Base-by-base conservation (phyloP, 139 green algal genomes). In the Micractinium conductrix region DNA sequence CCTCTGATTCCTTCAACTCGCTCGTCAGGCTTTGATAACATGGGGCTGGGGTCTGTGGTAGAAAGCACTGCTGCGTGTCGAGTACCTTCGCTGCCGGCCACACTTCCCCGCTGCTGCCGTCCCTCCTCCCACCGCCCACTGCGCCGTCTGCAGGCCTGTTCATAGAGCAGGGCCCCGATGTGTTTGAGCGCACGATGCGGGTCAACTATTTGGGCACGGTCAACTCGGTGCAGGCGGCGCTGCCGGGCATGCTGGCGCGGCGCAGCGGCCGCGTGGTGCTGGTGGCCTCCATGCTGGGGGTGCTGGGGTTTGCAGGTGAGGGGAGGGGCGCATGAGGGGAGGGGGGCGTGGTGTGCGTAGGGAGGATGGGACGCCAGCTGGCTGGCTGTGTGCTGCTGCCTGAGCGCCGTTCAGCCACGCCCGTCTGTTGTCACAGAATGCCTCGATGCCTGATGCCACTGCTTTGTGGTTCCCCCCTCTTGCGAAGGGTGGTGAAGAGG, bases 141-240 rank as follows among this genome's bases (percentile, higher is more conserved):
- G 0, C 53, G 30, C 8, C 37, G 14, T 8, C 28, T 82, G 50
- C 90, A 94, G 93, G 93, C 30, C 92, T 92, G 68, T 96, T 97
- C 80, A 81, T 95, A 28, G 90, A 97, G 14, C 85, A 92, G 43
- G 63, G 82, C 26, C 38, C 92, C 24, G 63, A 80, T 0, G 72
- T 82, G 0, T 96, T 94, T 82, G 65, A 91, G 37, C 63, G 55
- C 9, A 79, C 86, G 28, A 88, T 98, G 93, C 58, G 90, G 4
- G 83, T 98, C 60, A 98, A 98, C 81, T 98, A 96, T 87, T 80
- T 97, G 37, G 95, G 95, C 69, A 90, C 76, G 10, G 79, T 97
- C 28, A 62, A 93, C 71, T 87, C 84, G 22, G 74, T 92, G 9
- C 92, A 95, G 60, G 88, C 87, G 2, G 83, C 92, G 69, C 93